Evolutionary conservation across 1,284 basidiomycete species (phyloP), one percentile per base, ranked within the genome.

Genomic region (Schizopora paradoxa): DNA sequence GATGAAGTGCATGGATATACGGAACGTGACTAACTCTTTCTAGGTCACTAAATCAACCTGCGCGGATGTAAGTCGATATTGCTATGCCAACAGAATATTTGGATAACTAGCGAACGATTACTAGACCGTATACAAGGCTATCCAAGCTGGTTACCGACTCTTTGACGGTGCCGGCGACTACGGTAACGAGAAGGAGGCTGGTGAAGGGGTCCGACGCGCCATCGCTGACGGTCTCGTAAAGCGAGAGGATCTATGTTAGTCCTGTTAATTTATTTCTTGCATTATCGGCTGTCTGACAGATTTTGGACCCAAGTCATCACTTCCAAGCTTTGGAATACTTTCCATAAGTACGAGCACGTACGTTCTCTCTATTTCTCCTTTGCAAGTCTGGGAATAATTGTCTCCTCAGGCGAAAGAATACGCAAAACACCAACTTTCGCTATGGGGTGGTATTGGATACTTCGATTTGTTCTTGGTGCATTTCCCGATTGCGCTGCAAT

Each of bases 101-200:
- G n/a, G n/a, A n/a, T n/a, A n/a, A n/a, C 18, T 22, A 11, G 11
- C 22, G n/a, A 43, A 14, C 11, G 18, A 36, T 10, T 10, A 5
- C 18, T 36, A 51, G 49, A 51, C 49, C 22, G 49, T 85, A 39
- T 84, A 84, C 70, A 66, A 71, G 5, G 82, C 80, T 2, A 59
- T 84, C 47, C 64, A 69, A 21, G 62, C 70, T 6, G 80, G 84
- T 0, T 87, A 86, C 60, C 72, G 79, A 50, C 86, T 90, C 62
- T 82, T 91, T 43, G 87, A 91, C 58, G 81, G 74, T 28, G 87
- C 85, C 28, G 82, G 79, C 74, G 72, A 74, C 37, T 89, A 88
- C 56, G 58, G 71, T 33, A 95, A 95, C 64, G 91, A 95, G 66
- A 86, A 81, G 59, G 86, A 92, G 64, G 90, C 91, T 19, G 91